phyloP scores from a whole-genome alignment of 2,329 filamentous ascomycete genomes.

The Scedosporium boydii region DNA sequence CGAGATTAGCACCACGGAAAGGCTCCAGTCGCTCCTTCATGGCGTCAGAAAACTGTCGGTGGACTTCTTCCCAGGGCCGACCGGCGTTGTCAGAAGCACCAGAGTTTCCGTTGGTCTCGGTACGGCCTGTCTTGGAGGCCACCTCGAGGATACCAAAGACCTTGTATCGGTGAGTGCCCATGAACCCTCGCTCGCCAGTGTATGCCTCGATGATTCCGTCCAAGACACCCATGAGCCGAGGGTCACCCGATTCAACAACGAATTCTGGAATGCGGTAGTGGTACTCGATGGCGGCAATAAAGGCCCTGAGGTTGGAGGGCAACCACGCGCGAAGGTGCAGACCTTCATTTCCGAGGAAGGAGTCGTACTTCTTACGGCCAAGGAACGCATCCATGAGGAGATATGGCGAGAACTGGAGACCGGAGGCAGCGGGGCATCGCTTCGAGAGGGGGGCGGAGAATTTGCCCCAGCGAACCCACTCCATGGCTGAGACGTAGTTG shows the following conservation, averaged over 20 bases:
- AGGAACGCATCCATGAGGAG: conserved; percentile 47
- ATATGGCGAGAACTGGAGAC: conserved; percentile 41
- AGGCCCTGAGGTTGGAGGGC: conserved; percentile 42
- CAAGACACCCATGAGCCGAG: conserved; percentile 39
- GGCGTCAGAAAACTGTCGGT: conserved; percentile 39
- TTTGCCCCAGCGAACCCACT: conserved; percentile 41
- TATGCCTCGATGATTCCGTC: conserved; percentile 47
- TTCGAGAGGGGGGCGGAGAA: conserved; percentile 41
- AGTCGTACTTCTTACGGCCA: conserved; percentile 38
- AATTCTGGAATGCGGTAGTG: conserved; percentile 45
- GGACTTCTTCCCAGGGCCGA: conserved; percentile 40
- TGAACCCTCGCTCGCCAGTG: conserved; percentile 44
- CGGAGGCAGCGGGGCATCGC: conserved; percentile 39
- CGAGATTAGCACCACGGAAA: conserved; percentile 32
- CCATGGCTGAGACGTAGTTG: conserved; percentile 36
- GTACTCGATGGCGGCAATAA: conserved; percentile 45
- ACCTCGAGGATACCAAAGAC: conserved; percentile 46
- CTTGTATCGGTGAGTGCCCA: conserved; percentile 48
- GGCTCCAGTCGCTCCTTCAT: conserved; percentile 45
- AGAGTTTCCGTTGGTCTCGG: conserved; percentile 41
- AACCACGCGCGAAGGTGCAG: conserved; percentile 43
- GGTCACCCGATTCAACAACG: conserved; percentile 38
- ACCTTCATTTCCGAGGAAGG: conserved; percentile 41
- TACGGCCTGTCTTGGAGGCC: conserved; percentile 41
- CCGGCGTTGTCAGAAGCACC: conserved; percentile 29